Conservation (phyloP, 345 rosid species). For the Brassica cretica region DNA sequence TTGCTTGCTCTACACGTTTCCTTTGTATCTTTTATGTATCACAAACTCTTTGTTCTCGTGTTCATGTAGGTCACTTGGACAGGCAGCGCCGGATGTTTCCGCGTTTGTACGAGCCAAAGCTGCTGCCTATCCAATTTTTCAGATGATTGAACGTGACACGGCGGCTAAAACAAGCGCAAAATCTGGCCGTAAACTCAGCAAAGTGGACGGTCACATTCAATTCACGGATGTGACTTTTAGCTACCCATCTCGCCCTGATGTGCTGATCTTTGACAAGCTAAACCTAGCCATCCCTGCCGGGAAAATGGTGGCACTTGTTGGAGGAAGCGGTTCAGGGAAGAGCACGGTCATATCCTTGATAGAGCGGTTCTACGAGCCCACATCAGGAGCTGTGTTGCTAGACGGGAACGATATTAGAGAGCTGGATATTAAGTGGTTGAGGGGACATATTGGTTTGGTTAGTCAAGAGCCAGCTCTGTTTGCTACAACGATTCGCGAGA, state of each 20-base stretch:
- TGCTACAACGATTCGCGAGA: conserved; percentile 78
- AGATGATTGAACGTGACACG: conserved; percentile 91
- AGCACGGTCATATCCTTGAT: conserved; percentile 89
- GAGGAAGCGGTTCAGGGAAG: conserved; percentile 96
- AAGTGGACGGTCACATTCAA: conserved; percentile 70
- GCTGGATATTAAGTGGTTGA: conserved; percentile 82
- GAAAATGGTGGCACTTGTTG: conserved; percentile 87
- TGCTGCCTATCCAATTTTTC: conserved; percentile 87
- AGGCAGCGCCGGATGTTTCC: conserved; percentile 82
- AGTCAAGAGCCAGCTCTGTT: conserved; percentile 95
- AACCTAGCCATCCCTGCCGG: conserved; percentile 67
- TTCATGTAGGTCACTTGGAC: conserved; percentile 76
- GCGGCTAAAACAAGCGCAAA: conserved; percentile 53
- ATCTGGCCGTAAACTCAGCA: conserved; percentile 52
- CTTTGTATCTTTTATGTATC: background rate
- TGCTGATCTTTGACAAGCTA: conserved; percentile 60
- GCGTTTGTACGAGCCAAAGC: conserved; percentile 84
- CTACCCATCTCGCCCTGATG: conserved; percentile 88
- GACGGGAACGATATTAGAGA: conserved; percentile 64
- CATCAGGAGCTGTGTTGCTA: conserved; percentile 57
- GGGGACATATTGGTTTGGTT: conserved; percentile 83
- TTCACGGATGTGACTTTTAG: conserved; percentile 71
- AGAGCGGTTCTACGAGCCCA: conserved; percentile 90
- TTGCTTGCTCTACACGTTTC: conserved; percentile 11
- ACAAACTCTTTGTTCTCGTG: background rate